Conservation (phyloP, 148 eudicot genomes). For the Chenopodium album region DNA sequence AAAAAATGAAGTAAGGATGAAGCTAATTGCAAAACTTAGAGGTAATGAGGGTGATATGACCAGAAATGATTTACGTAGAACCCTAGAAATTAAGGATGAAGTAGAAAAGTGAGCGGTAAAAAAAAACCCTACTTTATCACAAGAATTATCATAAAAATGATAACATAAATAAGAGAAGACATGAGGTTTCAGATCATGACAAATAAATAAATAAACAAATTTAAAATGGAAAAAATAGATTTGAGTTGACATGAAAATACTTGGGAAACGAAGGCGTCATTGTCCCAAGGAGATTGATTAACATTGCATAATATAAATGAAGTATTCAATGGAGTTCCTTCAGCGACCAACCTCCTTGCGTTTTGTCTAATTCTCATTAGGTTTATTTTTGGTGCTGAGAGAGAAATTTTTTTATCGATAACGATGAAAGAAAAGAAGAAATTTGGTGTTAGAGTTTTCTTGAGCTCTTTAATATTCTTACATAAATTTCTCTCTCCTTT, state of each 20-base stretch:
- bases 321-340: neutral
- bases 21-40: neutral
- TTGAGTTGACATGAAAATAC: neutral
- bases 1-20: neutral
- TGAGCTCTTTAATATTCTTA: neutral
- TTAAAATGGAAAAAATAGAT: neutral
- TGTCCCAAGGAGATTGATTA: neutral
- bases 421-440: neutral
- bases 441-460: neutral
- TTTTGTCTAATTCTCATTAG: conserved; percentile 9
- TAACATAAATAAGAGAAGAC: too few species aligned
- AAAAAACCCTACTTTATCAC: neutral
- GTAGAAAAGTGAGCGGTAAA: too few species aligned
- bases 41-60: neutral
- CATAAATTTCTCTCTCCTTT: neutral
- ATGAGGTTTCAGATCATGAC: neutral
- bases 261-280: neutral
- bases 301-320: neutral
- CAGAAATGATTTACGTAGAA: neutral
- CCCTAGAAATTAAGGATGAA: neutral
- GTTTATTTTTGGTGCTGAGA: neutral
- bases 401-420: neutral
- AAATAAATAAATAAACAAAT: neutral
- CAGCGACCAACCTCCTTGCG: neutral
- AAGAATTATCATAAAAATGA: neutral